Conservation (phyloP, 2,329 filamentous ascomycete species). For the Fusarium humuli region DNA sequence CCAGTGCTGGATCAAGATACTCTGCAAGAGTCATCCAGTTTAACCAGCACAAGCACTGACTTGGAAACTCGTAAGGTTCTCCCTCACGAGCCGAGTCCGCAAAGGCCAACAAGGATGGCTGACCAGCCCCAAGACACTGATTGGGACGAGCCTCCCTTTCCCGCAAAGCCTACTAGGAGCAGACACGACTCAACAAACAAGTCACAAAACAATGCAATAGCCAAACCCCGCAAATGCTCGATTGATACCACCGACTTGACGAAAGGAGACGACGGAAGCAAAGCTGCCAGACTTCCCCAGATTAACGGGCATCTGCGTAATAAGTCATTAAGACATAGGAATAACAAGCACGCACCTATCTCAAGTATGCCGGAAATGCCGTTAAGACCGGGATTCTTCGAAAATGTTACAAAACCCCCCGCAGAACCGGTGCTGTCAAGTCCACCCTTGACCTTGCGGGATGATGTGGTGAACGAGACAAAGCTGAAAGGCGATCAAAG, state of each 20-base stretch:
- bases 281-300: constrained; percentile 47
- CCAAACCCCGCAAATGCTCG: constrained; percentile 50
- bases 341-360: constrained; percentile 41
- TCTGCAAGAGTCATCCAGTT: background rate
- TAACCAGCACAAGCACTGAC: background rate
- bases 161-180: constrained; percentile 15
- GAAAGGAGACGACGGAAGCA: constrained; percentile 47
- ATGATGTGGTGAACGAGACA: constrained; percentile 18
- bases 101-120: background rate
- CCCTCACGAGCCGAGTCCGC: background rate
- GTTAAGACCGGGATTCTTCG: constrained; percentile 53
- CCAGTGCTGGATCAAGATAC: background rate
- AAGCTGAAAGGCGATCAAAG: constrained; percentile 37
- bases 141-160: constrained; percentile 4
- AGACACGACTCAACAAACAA: constrained; percentile 24
- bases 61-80: background rate
- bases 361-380: constrained; percentile 53
- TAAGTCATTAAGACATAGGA: constrained; percentile 51
- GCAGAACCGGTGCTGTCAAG: constrained; percentile 15
- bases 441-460: background rate
- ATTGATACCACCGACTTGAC: constrained; percentile 48
- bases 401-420: constrained; percentile 50
- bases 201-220: constrained; percentile 19
- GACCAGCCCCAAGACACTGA: constrained; percentile 7
- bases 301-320: constrained; percentile 50